Percentiles rank a stretch among this genome's conserved stretches.
These are phyloP conservation scores for Candida adriatica DNA, from an alignment of 805 yeast species.

Conservation along the genomic window DNA sequence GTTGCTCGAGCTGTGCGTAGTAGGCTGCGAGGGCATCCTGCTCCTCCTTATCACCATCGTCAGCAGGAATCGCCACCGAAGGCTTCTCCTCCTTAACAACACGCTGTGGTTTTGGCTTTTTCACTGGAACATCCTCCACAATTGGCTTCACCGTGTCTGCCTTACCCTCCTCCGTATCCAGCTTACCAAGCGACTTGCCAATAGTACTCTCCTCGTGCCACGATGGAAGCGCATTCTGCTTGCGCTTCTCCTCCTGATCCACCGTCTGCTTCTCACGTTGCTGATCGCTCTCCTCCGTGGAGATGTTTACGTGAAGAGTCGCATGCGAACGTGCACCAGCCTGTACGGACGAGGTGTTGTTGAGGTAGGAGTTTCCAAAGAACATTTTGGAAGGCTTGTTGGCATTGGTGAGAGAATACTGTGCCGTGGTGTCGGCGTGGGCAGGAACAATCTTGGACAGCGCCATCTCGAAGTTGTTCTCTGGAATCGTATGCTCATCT, in stretches of 20 bases:
- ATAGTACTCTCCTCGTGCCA: constrained; percentile 95
- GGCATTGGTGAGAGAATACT: constrained; percentile 56
- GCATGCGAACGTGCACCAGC: constrained; percentile 69
- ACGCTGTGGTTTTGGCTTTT: neutral
- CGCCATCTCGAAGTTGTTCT: constrained; percentile 84
- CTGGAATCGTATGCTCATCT: constrained; percentile 74
- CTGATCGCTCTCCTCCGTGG: constrained; percentile 75
- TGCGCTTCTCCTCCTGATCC: constrained; percentile 64
- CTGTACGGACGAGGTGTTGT: constrained; percentile 35
- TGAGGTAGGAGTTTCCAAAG: constrained; percentile 29
- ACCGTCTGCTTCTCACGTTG: constrained; percentile 58
- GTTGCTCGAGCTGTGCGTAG: constrained; percentile 22
- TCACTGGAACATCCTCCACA: constrained; percentile 5
- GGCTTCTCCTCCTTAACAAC: constrained; percentile 1
- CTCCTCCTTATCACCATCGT: constrained; percentile 13
- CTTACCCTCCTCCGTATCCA: constrained; percentile 50
- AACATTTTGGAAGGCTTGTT: constrained; percentile 36
- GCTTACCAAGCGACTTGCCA: constrained; percentile 57
- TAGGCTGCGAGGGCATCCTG: constrained; percentile 23
- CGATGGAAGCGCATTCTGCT: constrained; percentile 91
- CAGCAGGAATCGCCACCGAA: neutral
- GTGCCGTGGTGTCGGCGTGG: constrained; percentile 57
- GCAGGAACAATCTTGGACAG: constrained; percentile 81
- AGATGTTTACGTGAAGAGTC: constrained; percentile 80
- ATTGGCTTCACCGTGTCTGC: constrained; percentile 19